Evolutionary conservation across 805 yeast species (phyloP).

Genomic region (Cyberlindnera sargentensis): DNA sequence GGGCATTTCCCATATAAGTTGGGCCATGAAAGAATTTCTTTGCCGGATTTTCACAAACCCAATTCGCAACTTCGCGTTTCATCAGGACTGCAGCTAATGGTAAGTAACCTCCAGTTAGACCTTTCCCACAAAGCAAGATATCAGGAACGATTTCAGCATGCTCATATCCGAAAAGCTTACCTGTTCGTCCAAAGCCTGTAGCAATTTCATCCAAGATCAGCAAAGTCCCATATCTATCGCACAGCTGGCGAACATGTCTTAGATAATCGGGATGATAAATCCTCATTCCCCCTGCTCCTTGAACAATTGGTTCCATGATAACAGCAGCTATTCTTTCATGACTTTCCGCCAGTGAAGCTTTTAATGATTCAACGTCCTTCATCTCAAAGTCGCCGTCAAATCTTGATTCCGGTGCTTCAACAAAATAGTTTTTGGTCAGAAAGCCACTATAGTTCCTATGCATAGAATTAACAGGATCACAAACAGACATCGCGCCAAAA

Average conservation of each 20-base stretch:
- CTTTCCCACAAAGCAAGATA: slow-evolving; percentile 22
- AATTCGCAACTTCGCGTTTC: slow-evolving; percentile 2
- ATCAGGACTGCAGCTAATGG: slow-evolving; percentile 20
- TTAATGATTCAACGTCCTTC: slow-evolving; percentile 22
- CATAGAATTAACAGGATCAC: slow-evolving; percentile 28
- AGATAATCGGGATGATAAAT: slow-evolving; percentile 28
- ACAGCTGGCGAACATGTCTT: slow-evolving; percentile 26
- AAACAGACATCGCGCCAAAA: slow-evolving; percentile 33
- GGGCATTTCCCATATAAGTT: slow-evolving; percentile 2
- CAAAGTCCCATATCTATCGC: slow-evolving; percentile 25
- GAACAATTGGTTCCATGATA: slow-evolving; percentile 30
- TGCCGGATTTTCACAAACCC: slow-evolving; percentile 1
- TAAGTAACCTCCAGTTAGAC: slow-evolving; percentile 24
- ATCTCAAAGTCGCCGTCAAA: slow-evolving; percentile 15
- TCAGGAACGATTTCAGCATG: slow-evolving; percentile 24
- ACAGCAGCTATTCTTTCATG: slow-evolving; percentile 29
- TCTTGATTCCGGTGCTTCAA: slow-evolving; percentile 20
- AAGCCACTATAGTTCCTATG: slow-evolving; percentile 26
- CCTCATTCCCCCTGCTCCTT: slow-evolving; percentile 34
- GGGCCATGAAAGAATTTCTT: slow-evolving; percentile 3
- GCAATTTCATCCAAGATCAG: slow-evolving; percentile 33
- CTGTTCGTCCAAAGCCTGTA: slow-evolving; percentile 8
- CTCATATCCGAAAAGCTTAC: slow-evolving; percentile 25
- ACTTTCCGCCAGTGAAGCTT: slow-evolving; percentile 22
- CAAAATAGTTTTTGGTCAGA: slow-evolving; percentile 25